Evolutionary conservation across 2,329 filamentous ascomycete genomes (phyloP).

Genomic region (Aureobasidium sp.): DNA sequence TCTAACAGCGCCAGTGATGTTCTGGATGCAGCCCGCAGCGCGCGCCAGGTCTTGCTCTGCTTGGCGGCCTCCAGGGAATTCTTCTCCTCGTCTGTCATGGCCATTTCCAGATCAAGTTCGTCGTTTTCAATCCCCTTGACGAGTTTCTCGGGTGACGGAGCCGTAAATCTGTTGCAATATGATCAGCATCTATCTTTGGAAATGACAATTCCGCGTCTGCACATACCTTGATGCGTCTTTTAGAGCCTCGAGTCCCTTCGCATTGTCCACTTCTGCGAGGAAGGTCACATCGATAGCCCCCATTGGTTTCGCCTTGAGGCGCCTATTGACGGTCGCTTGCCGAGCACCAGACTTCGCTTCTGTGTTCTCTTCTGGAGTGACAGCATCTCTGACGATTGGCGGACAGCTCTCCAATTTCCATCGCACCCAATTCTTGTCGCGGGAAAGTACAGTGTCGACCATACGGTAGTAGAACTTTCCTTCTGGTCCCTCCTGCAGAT

Average conservation of each 20-base stretch:
- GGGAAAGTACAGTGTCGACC: slow-evolving; percentile 89
- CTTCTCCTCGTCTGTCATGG: slow-evolving; percentile 56
- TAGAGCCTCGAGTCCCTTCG: slow-evolving; percentile 60
- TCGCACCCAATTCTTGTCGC: slow-evolving; percentile 97
- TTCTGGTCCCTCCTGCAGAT: slow-evolving; percentile 72
- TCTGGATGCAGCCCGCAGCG: slow-evolving; percentile 70
- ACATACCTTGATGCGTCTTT: slow-evolving; percentile 52
- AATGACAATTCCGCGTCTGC: slow-evolving; percentile 15
- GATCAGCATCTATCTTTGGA: slow-evolving; percentile 27
- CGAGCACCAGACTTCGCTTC: slow-evolving; percentile 61
- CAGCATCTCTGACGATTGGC: slow-evolving; percentile 68
- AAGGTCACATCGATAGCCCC: slow-evolving; percentile 73
- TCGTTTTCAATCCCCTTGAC: slow-evolving; percentile 67
- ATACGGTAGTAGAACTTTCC: slow-evolving; percentile 93
- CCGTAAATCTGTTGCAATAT: slow-evolving; percentile 44
- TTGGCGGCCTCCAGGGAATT: slow-evolving; percentile 60
- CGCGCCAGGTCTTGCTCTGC: slow-evolving; percentile 84
- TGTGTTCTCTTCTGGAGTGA: slow-evolving; percentile 62
- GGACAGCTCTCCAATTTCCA: slow-evolving; percentile 97
- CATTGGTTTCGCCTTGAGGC: slow-evolving; percentile 55
- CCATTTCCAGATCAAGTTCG: slow-evolving; percentile 82
- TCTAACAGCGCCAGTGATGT: slow-evolving; percentile 73
- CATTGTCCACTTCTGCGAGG: slow-evolving; percentile 58
- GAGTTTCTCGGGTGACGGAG: slow-evolving; percentile 65
- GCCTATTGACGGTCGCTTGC: slow-evolving; percentile 63